Base-by-base conservation (phyloP, 352 stramenopile genomes). In the Phytophthora ramorum region DNA sequence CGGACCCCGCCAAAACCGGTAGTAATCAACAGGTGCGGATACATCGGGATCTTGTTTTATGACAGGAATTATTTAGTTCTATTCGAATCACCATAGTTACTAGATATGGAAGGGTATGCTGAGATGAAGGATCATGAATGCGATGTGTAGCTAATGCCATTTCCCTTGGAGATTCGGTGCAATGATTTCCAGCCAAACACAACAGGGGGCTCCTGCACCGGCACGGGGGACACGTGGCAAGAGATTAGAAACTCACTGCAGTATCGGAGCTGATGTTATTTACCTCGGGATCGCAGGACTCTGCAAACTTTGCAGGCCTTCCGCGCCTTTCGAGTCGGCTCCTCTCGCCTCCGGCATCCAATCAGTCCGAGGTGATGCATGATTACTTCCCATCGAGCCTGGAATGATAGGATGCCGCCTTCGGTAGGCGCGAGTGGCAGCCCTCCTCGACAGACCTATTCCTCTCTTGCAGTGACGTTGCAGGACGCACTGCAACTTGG, bases 341-440 rank as follows among this genome's bases (percentile, higher is more conserved):
- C 46, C 47, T 56, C 48, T 38, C 47, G 40, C 16, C 19, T 7
- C 16, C 17, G 51, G 63, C 57, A 71, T 71, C 63, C 57, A 63
- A 71, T 67, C 63, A 71, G 50, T 13, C 44, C 4, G 0, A 48
- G 7, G n/a, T 50, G 56, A 67, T 67, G 63, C 63, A 22, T 63
- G 63, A 63, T 71, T 71, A 61, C 53, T 22, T 10, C 16, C 49
- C 57, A 46, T 22, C 7, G 9, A 22, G 9, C 4, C 19, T 57
- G 56, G 20, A 56, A 57, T 67, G 63, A 71, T 71, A 66, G 63
- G 63, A 71, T 40, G 63, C 63, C 48, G 17, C 17, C 3, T 9
- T 38, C 24, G 14, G 34, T 40, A 30, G 26, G 32, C 24, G 9
- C 50, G 48, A 66, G 55, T 34, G 57, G 44, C 19, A 17, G 50